Evolutionary conservation across 164 flowering plant species (phyloP).

Genomic region (Hamamelis virginiana): DNA sequence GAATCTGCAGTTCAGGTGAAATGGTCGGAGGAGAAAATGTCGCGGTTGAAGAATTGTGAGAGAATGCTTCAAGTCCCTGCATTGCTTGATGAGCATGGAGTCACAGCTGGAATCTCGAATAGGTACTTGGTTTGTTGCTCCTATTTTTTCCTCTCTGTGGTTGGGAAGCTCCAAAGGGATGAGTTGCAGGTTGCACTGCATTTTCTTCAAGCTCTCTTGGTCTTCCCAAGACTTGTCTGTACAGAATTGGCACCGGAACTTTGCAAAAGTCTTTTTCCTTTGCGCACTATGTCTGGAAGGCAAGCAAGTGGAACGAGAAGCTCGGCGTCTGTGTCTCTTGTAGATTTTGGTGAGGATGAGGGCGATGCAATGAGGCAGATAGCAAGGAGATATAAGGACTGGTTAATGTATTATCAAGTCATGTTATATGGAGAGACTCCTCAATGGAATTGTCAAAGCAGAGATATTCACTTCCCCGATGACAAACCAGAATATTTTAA

Average conservation of each 20-base stretch:
- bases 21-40: constrained; percentile 30
- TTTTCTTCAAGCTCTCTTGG: constrained; percentile 68
- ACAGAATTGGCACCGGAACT: constrained; percentile 48
- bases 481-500: constrained; percentile 16
- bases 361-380: constrained; percentile 32
- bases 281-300: constrained; percentile 5
- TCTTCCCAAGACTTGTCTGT: constrained; percentile 44
- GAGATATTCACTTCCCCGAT: constrained; percentile 10
- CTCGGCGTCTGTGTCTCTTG: constrained; percentile 1
- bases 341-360: constrained; percentile 20
- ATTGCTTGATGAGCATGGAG: constrained; percentile 54
- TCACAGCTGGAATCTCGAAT: constrained; percentile 57
- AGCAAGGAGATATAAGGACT: constrained; percentile 63
- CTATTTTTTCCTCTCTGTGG: constrained; percentile 64
- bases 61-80: constrained; percentile 77
- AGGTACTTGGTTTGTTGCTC: constrained; percentile 46
- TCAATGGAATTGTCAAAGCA: constrained; percentile 17
- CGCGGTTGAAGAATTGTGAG: constrained; percentile 45
- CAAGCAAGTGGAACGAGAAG: constrained; percentile 4
- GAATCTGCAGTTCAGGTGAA: constrained; percentile 47
- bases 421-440: constrained; percentile 51
- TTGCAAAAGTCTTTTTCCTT: constrained; percentile 37
- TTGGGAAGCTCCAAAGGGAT: constrained; percentile 54
- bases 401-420: constrained; percentile 67
- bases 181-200: constrained; percentile 70